Base-by-base conservation (phyloP, 1,284 basidiomycete genomes). In the Bjerkandera adusta region DNA sequence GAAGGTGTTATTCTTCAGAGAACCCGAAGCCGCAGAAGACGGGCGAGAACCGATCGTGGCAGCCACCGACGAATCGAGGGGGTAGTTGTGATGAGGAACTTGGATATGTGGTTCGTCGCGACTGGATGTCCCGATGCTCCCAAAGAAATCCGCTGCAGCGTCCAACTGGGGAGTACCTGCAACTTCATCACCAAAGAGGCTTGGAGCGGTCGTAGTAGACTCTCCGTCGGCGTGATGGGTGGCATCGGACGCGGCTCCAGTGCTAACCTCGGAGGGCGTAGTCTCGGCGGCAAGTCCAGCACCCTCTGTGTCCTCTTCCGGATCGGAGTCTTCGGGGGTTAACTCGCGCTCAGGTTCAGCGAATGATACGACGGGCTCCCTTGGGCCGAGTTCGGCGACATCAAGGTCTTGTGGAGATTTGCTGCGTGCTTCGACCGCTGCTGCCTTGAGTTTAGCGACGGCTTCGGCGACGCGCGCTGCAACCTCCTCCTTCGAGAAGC, bases 401-500 rank as follows among this genome's bases (percentile, higher is more conserved):
- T 78, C 75, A 30, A 67, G 52, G 36, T 65, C 62, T 0, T 56
- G 45, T 1, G 52, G 45, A 0, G 54, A 44, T n/a, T n/a, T n/a
- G 8, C 47, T 41, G 13, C 50, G 58, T 12, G 65, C 56, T 2
- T 68, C 63, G 21, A 66, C 65, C 7, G 66, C 61, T 2, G 69
- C 54, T 21, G 70, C 69, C 64, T 83, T 83, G 55, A 94, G 75
- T 53, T 79, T 84, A 40, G 86, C 79, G 41, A 96, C 80, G 3
- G 93, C 92, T 53, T 90, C 85, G 13, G 83, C 80, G 11, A 97
- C 91, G 52, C 87, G 85, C 2, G 73, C 69, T 2, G 85, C 85
- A 12, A 97, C 81, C 55, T 96, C 91, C 21, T 81, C 81, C 67
- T 96, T 96, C 8, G 91, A 94, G 67, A 97, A 98, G 1, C 96